phyloP scores from a whole-genome alignment of 176 grass and related monocot genomes.

The Paspalum vaginatum region DNA sequence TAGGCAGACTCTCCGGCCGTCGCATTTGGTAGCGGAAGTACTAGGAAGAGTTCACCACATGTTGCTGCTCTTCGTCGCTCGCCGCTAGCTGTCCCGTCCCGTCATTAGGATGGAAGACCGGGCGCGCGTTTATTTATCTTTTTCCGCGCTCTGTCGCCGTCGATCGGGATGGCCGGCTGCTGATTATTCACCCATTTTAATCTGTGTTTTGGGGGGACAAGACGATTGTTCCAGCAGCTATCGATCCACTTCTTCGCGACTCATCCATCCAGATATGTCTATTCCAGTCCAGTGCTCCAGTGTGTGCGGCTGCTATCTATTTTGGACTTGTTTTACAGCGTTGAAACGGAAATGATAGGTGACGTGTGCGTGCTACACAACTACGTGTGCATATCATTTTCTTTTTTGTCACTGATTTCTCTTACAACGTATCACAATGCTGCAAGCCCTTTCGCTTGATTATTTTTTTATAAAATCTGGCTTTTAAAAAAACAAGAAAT shows the following conservation, averaged over 20 bases:
- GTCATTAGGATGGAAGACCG: neutral
- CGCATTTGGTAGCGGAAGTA: constrained; percentile 4
- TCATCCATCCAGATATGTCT: constrained; percentile 29
- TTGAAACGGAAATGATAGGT: too few species aligned
- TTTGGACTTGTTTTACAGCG: too few species aligned
- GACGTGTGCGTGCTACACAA: too few species aligned
- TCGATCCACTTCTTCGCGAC: constrained; percentile 5
- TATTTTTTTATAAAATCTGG: too few species aligned
- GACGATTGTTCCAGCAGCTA: constrained; percentile 6
- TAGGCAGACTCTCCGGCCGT: too few species aligned
- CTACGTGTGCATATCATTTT: too few species aligned
- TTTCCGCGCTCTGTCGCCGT: neutral
- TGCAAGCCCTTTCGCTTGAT: too few species aligned
- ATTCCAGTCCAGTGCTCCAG: too few species aligned
- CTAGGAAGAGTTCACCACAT: constrained; percentile 35
- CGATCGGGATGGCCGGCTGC: neutral
- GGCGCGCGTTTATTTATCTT: neutral
- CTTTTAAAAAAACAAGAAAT: neutral
- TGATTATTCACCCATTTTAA: neutral
- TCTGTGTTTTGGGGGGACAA: neutral
- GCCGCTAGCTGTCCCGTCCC: neutral
- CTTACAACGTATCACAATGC: too few species aligned
- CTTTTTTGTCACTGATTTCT: too few species aligned
- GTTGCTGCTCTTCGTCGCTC: neutral
- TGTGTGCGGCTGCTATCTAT: too few species aligned